phyloP scores from a whole-genome alignment of 176 grass and related monocot species.

The Puya raimondii region DNA sequence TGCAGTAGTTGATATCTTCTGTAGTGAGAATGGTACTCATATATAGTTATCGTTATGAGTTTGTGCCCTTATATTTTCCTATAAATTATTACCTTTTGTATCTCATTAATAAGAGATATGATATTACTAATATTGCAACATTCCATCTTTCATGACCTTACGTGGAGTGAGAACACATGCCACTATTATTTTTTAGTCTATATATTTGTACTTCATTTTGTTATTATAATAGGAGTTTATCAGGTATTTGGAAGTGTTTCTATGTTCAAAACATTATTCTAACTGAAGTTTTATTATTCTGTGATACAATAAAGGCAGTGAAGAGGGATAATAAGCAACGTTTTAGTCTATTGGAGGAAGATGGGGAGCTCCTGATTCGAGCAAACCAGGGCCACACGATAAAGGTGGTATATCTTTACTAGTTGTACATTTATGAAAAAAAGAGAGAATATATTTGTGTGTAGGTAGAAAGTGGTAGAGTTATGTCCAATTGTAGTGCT shows the following conservation, averaged over 20 bases:
- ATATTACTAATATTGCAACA: no score
- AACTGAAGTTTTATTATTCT: not conserved
- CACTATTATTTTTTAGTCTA: no score
- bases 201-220: no score
- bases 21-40: no score
- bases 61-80: no score
- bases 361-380: constrained; percentile 61
- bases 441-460: not conserved
- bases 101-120: no score
- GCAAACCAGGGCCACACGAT: constrained; percentile 85
- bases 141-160: no score
- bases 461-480: not conserved
- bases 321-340: constrained; percentile 75
- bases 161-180: no score
- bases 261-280: not conserved
- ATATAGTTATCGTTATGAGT: no score
- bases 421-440: not conserved
- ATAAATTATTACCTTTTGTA: no score
- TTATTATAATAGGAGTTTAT: no score
- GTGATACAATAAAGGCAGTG: constrained; percentile 40
- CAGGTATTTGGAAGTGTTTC: not conserved
- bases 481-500: not conserved
- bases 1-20: no score
- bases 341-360: constrained; percentile 79
- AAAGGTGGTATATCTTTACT: constrained; percentile 30